A percentile compares a stretch with the other conserved stretches of the same genome.
phyloP scores from a whole-genome alignment of 257 asterid species.

The Solanum neorickii region DNA sequence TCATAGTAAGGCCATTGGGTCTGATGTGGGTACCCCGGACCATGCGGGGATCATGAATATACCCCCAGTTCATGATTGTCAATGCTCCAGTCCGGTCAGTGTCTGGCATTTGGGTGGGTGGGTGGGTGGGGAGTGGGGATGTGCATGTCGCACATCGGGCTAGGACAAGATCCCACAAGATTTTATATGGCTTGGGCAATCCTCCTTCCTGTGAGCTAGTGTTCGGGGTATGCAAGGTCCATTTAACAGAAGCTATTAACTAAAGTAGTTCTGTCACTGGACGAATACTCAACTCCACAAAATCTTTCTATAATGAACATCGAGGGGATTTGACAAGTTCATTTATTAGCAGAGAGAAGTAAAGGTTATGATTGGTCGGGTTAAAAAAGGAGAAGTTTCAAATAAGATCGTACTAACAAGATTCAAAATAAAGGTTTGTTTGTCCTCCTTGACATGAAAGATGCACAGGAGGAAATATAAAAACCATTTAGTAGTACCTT shows the following conservation, averaged over 20 bases:
- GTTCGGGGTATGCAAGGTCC: not conserved
- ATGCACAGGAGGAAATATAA: not conserved
- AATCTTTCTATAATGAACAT: not conserved
- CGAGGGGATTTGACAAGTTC: not conserved
- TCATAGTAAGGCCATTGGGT: not conserved
- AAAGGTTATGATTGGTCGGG: not conserved
- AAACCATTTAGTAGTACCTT: constrained; percentile 35
- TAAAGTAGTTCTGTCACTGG: not conserved
- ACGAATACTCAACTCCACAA: not conserved
- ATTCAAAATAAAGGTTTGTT: not conserved
- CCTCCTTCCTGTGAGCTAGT: no score
- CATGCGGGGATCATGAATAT: not conserved
- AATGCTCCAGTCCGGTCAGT: not conserved
- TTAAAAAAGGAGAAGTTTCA: not conserved
- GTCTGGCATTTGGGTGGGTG: not conserved
- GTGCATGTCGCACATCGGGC: not conserved
- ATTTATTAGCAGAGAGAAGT: not conserved
- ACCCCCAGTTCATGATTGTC: not conserved
- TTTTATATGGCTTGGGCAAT: not conserved
- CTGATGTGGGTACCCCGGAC: not conserved
- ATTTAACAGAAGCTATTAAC: not conserved
- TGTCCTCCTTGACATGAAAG: not conserved
- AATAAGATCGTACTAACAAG: not conserved
- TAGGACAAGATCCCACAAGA: not conserved
- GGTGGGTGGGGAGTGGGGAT: not conserved